Evolutionary conservation across 2,329 filamentous ascomycete genomes (phyloP).

Genomic region (Arthroderma sp.): DNA sequence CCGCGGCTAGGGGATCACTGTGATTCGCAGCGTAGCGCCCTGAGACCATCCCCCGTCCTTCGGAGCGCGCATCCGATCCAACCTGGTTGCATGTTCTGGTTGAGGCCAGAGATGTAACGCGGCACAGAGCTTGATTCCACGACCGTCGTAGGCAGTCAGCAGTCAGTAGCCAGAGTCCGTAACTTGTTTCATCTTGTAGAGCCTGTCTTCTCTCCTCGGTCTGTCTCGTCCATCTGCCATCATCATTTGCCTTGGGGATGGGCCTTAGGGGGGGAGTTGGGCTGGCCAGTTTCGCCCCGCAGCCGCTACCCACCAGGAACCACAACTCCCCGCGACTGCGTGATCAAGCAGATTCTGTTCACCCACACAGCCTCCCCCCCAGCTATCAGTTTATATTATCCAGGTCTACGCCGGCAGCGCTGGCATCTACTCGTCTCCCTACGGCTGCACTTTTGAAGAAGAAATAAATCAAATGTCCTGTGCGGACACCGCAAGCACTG

Average conservation of each 20-base stretch:
- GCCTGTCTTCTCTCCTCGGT: too few relatives aligned
- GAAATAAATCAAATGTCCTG: not conserved
- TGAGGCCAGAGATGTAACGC: not conserved
- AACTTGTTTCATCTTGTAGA: too few relatives aligned
- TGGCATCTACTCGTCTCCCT: not conserved
- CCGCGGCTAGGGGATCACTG: not conserved
- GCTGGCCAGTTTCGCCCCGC: not conserved
- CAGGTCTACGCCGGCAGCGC: not conserved
- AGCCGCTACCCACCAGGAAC: not conserved
- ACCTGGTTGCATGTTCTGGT: not conserved
- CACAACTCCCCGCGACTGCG: constrained; percentile 1
- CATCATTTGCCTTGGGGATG: too few relatives aligned
- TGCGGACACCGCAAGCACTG: not conserved
- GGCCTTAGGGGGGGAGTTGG: too few relatives aligned
- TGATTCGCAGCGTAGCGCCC: not conserved
- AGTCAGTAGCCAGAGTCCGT: too few relatives aligned
- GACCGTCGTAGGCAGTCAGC: not conserved
- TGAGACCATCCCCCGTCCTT: not conserved
- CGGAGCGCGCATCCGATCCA: not conserved
- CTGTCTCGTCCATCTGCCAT: too few relatives aligned
- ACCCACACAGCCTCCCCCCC: not conserved
- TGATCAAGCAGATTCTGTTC: not conserved
- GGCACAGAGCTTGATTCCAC: not conserved
- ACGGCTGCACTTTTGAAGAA: not conserved
- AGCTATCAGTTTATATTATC: not conserved